These are phyloP conservation scores for Meyerozyma athensensis DNA, from an alignment of 1,139 yeast species.

Conservation along the genomic window DNA sequence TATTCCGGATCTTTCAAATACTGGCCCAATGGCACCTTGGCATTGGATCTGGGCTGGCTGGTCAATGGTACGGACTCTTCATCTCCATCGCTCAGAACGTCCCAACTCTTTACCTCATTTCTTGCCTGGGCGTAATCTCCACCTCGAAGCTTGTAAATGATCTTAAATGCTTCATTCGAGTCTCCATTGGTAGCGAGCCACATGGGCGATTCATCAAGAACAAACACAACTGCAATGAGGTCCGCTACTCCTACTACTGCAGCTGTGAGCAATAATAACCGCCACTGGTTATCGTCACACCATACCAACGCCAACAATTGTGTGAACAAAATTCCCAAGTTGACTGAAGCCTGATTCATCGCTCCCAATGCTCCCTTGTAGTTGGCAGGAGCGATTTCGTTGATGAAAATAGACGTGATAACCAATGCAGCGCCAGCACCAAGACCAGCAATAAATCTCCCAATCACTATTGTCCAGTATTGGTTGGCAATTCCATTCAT, in stretches of 20 bases:
- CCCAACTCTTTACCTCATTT: slow-evolving; percentile 39
- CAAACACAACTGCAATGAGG: slow-evolving; percentile 35
- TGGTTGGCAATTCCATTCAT: slow-evolving; percentile 51
- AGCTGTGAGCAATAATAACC: slow-evolving; percentile 60
- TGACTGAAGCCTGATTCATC: slow-evolving; percentile 82
- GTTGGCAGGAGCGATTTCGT: slow-evolving; percentile 69
- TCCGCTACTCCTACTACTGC: slow-evolving; percentile 48
- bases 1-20: slow-evolving; percentile 53
- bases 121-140: slow-evolving; percentile 35
- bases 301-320: slow-evolving; percentile 68
- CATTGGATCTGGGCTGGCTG: slow-evolving; percentile 11
- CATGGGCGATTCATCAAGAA: slow-evolving; percentile 75
- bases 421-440: slow-evolving; percentile 90
- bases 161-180: slow-evolving; percentile 28
- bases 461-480: slow-evolving; percentile 47
- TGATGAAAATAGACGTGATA: slow-evolving; percentile 73
- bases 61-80: slow-evolving; percentile 6
- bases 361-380: slow-evolving; percentile 78
- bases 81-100: slow-evolving; percentile 5
- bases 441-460: slow-evolving; percentile 73
- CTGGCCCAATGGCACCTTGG: slow-evolving; percentile 24
- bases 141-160: slow-evolving; percentile 36
- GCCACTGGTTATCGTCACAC: slow-evolving; percentile 68
- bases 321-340: slow-evolving; percentile 75
- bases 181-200: slow-evolving; percentile 56